Percentiles rank a stretch among this genome's conserved stretches.
These are phyloP conservation scores for Saturnispora saitoi DNA, from an alignment of 805 yeast genomes.

Conservation along the genomic window DNA sequence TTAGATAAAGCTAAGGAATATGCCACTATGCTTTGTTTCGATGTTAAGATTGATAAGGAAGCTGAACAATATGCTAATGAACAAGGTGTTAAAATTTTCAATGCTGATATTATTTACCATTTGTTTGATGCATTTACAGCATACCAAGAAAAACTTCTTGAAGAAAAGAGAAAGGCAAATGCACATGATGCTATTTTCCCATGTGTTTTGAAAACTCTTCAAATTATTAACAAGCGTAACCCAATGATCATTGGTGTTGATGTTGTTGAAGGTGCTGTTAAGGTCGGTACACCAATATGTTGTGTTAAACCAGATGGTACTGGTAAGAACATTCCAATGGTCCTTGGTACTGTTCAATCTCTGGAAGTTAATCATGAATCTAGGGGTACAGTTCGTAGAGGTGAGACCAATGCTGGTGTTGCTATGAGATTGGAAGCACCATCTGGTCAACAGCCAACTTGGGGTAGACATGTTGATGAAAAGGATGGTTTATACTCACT, in stretches of 20 bases:
- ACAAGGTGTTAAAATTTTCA: conserved; percentile 84
- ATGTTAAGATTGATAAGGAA: conserved; percentile 93
- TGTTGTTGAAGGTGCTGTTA: conserved; percentile 81
- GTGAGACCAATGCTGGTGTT: conserved; percentile 95
- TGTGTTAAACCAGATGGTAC: conserved; percentile 82
- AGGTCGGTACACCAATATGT: conserved; percentile 92
- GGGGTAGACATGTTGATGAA: conserved; percentile 99
- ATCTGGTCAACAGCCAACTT: conserved; percentile 85
- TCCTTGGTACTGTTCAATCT: conserved; percentile 86
- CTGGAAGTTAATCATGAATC: conserved; percentile 94
- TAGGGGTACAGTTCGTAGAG: conserved; percentile 72
- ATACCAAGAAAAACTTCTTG: conserved; percentile 81
- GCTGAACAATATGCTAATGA: conserved; percentile 97
- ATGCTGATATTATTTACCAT: conserved; percentile 94
- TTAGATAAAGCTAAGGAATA: conserved; percentile 90
- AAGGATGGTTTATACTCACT: conserved; percentile 83
- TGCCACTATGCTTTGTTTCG: conserved; percentile 98
- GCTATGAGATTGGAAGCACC: conserved; percentile 96
- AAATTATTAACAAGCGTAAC: conserved; percentile 94
- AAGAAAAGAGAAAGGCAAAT: conserved; percentile 82
- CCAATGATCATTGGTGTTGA: conserved; percentile 99
- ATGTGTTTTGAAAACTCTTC: conserved; percentile 87
- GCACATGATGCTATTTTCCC: conserved; percentile 89
- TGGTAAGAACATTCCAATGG: conserved; percentile 56
- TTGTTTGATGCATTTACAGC: conserved; percentile 91